phyloP scores from a whole-genome alignment of 2,329 filamentous ascomycete species.

The Pezicula radicicola region DNA sequence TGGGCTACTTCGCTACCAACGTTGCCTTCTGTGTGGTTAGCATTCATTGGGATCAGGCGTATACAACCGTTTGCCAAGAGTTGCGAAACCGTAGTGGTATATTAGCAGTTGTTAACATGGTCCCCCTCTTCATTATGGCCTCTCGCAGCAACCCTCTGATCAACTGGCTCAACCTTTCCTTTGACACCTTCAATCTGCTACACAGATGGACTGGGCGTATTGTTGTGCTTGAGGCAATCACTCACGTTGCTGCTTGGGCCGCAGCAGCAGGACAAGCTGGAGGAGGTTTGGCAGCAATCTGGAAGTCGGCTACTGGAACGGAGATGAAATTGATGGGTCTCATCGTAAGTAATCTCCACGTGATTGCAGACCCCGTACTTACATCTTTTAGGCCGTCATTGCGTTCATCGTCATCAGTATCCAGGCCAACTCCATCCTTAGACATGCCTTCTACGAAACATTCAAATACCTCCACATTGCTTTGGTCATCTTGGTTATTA shows the following conservation, averaged over 20 bases:
- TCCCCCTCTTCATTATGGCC: conserved; percentile 68
- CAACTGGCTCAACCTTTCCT: conserved; percentile 67
- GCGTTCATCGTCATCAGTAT: conserved; percentile 62
- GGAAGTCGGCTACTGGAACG: conserved; percentile 30
- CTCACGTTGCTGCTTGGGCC: conserved; percentile 62
- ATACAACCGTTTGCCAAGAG: conserved; percentile 41
- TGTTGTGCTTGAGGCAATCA: conserved; percentile 65
- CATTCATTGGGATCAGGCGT: conserved; percentile 54
- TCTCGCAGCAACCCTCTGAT: conserved; percentile 79
- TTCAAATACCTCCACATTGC: conserved; percentile 73
- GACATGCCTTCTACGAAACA: conserved; percentile 76
- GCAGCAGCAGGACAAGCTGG: conserved; percentile 33
- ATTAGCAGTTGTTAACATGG: conserved; percentile 73
- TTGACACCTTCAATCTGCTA: conserved; percentile 79
- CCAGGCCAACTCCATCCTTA: conserved; percentile 67
- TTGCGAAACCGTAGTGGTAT: conserved; percentile 68
- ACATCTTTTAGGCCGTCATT: conserved; percentile 44
- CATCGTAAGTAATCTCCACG: conserved; percentile 47
- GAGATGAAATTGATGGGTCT: conserved; percentile 56
- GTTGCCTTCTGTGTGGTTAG: conserved; percentile 71
- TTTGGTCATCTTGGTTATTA: conserved; percentile 56
- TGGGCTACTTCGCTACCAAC: conserved; percentile 69
- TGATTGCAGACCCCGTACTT: conserved; percentile 2
- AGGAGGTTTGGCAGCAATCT: conserved; percentile 47
- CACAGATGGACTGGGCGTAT: conserved; percentile 81